Percentiles rank a stretch among this genome's conserved stretches.
Evolutionary conservation across 805 yeast genomes (phyloP).

Genomic region (Kregervanrija delftensis): DNA sequence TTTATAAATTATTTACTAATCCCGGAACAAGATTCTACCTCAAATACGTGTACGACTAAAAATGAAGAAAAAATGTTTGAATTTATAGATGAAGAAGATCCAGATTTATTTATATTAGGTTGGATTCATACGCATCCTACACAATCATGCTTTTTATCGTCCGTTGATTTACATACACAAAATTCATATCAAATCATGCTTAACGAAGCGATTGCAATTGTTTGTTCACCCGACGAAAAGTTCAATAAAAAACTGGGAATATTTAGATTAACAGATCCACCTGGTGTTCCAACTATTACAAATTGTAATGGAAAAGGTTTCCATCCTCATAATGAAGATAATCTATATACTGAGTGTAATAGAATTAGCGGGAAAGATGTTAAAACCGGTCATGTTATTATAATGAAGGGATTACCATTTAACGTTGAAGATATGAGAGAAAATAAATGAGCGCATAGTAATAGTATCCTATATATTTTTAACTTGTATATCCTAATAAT

Average conservation of each 20-base stretch:
- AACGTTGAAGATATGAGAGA: constrained; percentile 41
- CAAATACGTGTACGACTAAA: constrained; percentile 55
- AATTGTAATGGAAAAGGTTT: constrained; percentile 44
- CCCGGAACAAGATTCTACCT: constrained; percentile 57
- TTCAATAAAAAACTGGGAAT: constrained; percentile 43
- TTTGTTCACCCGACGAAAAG: constrained; percentile 47
- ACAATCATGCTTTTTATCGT: constrained; percentile 61
- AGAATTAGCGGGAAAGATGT: constrained; percentile 23
- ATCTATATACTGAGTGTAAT: constrained; percentile 43
- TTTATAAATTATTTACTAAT: constrained; percentile 55
- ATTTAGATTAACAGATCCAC: constrained; percentile 59
- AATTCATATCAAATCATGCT: constrained; percentile 63
- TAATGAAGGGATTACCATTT: constrained; percentile 40
- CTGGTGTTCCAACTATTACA: constrained; percentile 51
- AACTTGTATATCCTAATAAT: not conserved
- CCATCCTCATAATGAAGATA: constrained; percentile 53
- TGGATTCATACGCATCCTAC: constrained; percentile 77
- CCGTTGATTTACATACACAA: constrained; percentile 64
- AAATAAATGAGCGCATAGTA: not conserved
- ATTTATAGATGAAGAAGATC: constrained; percentile 44
- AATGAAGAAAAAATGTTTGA: constrained; percentile 54
- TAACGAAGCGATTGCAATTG: constrained; percentile 63
- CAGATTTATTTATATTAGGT: constrained; percentile 49
- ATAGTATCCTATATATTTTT: not conserved
- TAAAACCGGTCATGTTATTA: constrained; percentile 42